phyloP scores from a whole-genome alignment of 164 flowering plant genomes.

The Nymphaea thermarum region DNA sequence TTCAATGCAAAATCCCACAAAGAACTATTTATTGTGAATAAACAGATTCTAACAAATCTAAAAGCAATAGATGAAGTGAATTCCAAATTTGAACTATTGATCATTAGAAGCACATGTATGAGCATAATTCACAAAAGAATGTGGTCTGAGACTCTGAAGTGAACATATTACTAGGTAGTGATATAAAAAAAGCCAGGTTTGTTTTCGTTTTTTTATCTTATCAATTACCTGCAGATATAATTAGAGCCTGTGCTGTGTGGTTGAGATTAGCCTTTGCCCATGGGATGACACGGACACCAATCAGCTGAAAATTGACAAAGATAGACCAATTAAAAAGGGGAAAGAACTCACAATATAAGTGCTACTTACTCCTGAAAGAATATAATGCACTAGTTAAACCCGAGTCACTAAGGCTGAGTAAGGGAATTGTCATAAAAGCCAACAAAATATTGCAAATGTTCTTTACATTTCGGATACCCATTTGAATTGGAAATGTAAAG shows the following conservation, averaged over 20 bases:
- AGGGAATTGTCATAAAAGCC: not conserved
- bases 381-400: not conserved
- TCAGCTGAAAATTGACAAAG: slow-evolving; percentile 33
- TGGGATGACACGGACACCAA: slow-evolving; percentile 66
- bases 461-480: too few relatives aligned
- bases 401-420: not conserved
- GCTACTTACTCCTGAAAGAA: not conserved
- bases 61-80: too few relatives aligned
- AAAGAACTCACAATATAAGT: not conserved
- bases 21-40: too few relatives aligned
- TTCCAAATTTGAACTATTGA: too few relatives aligned
- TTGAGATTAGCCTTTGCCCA: slow-evolving; percentile 93
- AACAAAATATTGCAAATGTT: not conserved
- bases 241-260: slow-evolving; percentile 84
- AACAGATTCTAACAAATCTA: too few relatives aligned
- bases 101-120: too few relatives aligned
- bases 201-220: not conserved
- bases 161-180: too few relatives aligned
- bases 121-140: too few relatives aligned
- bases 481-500: too few relatives aligned
- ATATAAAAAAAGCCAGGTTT: too few relatives aligned
- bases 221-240: slow-evolving; percentile 69
- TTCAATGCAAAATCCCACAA: too few relatives aligned
- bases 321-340: not conserved
- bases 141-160: too few relatives aligned